Evolutionary conservation across 495 filamentous ascomycete genomes (phyloP), one percentile per base, ranked within the genome.

Genomic region (Penicilliopsis zonata): DNA sequence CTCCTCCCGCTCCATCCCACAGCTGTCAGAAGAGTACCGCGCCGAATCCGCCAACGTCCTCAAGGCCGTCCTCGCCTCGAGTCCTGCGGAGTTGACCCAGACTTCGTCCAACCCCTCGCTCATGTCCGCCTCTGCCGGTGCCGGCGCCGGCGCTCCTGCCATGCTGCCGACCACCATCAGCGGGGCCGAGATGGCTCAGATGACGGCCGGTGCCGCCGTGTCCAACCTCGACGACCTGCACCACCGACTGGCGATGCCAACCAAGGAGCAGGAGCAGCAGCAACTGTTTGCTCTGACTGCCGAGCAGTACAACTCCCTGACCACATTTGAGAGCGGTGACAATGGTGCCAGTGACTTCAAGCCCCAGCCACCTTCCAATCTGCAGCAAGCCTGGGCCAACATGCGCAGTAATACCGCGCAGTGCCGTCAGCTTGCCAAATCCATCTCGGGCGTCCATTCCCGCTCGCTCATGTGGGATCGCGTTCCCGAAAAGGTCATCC

Each of bases 391-490:
- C 7, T 67, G 95, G 19, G 78, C 80, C 38, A 78, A 70, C 17
- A 83, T 92, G 77, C 74, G 85, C 39, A 68, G 59, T 50, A 83
- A 74, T 21, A 79, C 82, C 18, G 47, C 48, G 2, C 50, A 52
- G 30, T 47, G 51, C 26, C 41, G 45, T 5, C 35, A 58, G 28
- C 49, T 57, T 17, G 38, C 33, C 18, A 46, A 49, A 18, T 23
- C 44, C 18, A 51, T 53, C 18, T 60, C 60, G 12, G 86, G 93
- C 46, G 83, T 95, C 25, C 94, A 96, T 59, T 90, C 85, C 17
- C 69, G 88, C 18, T 90, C 83, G 30, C 69, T 98, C 37, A 78
- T 98, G 44, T 95, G 86, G 86, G 86, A 94, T 46, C 78, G 81
- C 50, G 82, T 98, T 39, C 86, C 92, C 28, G 65, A 75, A 40